phyloP scores from a whole-genome alignment of 108 stramenopile genomes.

The Pseudonitzschia delicatissima region DNA sequence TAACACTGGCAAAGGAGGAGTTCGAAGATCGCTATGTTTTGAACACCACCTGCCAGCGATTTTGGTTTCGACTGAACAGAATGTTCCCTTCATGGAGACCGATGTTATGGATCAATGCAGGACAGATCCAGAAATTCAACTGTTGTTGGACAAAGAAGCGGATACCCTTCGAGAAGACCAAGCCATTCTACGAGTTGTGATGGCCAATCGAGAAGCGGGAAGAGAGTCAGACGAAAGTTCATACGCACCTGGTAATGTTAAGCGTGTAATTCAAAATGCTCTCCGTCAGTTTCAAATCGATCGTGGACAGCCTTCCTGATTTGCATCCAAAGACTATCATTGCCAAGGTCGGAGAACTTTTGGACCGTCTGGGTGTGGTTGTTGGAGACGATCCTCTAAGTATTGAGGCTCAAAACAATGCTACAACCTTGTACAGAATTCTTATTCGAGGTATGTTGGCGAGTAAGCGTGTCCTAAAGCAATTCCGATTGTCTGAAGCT shows the following conservation, averaged over 20 bases:
- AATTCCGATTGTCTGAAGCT: conserved; percentile 84
- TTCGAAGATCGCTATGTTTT: conserved; percentile 78
- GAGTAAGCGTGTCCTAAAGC: conserved; percentile 84
- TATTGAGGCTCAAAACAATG: conserved; percentile 93
- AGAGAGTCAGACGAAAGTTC: conserved; percentile 77
- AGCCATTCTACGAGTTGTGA: conserved; percentile 73
- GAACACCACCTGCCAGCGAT: conserved; percentile 73
- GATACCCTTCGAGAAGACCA: conserved; percentile 88
- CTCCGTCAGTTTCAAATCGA: conserved; percentile 90
- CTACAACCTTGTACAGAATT: conserved; percentile 90
- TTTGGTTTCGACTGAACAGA: conserved; percentile 85
- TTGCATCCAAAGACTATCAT: conserved; percentile 89
- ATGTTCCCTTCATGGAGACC: conserved; percentile 76
- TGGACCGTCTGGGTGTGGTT: conserved; percentile 88
- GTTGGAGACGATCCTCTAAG: conserved; percentile 87
- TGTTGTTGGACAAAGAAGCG: conserved; percentile 85
- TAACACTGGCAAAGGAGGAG: conserved; percentile 72
- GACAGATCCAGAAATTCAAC: conserved; percentile 82
- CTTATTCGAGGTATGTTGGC: conserved; percentile 86
- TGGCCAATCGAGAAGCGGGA: conserved; percentile 89
- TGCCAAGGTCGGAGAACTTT: conserved; percentile 63
- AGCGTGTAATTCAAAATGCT: conserved; percentile 90
- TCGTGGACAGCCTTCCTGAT: conserved; percentile 72
- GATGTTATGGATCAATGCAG: conserved; percentile 84
- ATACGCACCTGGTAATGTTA: conserved; percentile 91